phyloP scores from a whole-genome alignment of 768 basidiomycete species.

The Boletus eberwhitei region DNA sequence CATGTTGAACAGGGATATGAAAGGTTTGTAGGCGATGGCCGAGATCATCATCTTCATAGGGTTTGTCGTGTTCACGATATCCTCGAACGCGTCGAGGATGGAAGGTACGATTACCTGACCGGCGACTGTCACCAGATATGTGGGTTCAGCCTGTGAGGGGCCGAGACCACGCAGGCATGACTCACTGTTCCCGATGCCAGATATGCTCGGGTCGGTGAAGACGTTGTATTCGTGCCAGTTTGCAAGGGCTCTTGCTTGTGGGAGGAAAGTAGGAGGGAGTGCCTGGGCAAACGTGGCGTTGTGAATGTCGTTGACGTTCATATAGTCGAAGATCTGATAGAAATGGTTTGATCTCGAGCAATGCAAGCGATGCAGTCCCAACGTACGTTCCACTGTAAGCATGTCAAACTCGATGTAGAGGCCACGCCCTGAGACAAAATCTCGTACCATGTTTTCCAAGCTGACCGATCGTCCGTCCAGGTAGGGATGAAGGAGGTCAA shows the following conservation, averaged over 20 bases:
- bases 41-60: slow-evolving; percentile 57
- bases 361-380: background rate
- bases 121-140: slow-evolving; percentile 45
- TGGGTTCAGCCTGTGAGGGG: background rate
- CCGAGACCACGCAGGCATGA: background rate
- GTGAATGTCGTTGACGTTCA: slow-evolving; percentile 72
- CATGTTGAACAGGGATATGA: slow-evolving; percentile 77
- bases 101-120: slow-evolving; percentile 61
- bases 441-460: slow-evolving; percentile 55
- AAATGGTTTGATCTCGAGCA: background rate
- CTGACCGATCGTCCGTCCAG: slow-evolving; percentile 51
- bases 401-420: slow-evolving; percentile 1
- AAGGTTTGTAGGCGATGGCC: slow-evolving; percentile 73
- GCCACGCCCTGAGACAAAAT: background rate
- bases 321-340: slow-evolving; percentile 61
- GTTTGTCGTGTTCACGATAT: slow-evolving; percentile 48
- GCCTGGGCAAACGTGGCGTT: slow-evolving; percentile 48
- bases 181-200: slow-evolving; percentile 66
- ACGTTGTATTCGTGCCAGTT: slow-evolving; percentile 73
- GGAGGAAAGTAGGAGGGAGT: slow-evolving; percentile 49
- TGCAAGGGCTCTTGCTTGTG: slow-evolving; percentile 57
- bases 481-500: slow-evolving; percentile 46
- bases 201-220: slow-evolving; percentile 49
- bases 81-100: slow-evolving; percentile 50
- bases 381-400: slow-evolving; percentile 45